Conservation (phyloP, 108 stramenopile genomes). For the Craspedostauros australis region DNA sequence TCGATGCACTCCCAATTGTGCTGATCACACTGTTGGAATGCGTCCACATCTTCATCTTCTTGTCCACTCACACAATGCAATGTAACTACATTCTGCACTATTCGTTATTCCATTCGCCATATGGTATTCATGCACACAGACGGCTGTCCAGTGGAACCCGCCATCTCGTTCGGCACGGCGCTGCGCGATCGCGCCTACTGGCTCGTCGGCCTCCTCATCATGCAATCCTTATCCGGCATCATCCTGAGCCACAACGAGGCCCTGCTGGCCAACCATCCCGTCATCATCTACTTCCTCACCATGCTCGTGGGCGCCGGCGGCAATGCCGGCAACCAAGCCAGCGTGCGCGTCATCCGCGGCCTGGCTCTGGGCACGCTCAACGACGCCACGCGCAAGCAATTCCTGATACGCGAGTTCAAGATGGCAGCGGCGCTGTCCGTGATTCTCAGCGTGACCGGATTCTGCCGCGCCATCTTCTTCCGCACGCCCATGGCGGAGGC, state of each 20-base stretch:
- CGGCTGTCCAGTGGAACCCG: slow-evolving; percentile 35
- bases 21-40: background rate
- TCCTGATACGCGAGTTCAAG: slow-evolving; percentile 60
- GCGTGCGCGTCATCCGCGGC: slow-evolving; percentile 84
- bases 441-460: slow-evolving; percentile 61
- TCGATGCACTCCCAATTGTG: background rate
- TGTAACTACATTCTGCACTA: slow-evolving; percentile 32
- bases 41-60: slow-evolving; percentile 2
- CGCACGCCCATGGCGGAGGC: slow-evolving; percentile 62
- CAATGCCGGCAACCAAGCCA: slow-evolving; percentile 89
- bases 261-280: slow-evolving; percentile 71
- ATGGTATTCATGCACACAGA: too few relatives aligned
- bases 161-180: slow-evolving; percentile 49
- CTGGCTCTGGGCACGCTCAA: slow-evolving; percentile 72
- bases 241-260: slow-evolving; percentile 74
- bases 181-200: slow-evolving; percentile 72
- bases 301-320: slow-evolving; percentile 90
- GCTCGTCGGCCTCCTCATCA: slow-evolving; percentile 80
- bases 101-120: too few relatives aligned
- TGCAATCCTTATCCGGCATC: slow-evolving; percentile 80
- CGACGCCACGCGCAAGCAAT: slow-evolving; percentile 43
- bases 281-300: slow-evolving; percentile 84
- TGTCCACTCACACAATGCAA: slow-evolving; percentile 13
- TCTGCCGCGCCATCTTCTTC: slow-evolving; percentile 60
- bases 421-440: slow-evolving; percentile 60